phyloP scores from a whole-genome alignment of 805 yeast genomes.

The Yarrowia deformans region DNA sequence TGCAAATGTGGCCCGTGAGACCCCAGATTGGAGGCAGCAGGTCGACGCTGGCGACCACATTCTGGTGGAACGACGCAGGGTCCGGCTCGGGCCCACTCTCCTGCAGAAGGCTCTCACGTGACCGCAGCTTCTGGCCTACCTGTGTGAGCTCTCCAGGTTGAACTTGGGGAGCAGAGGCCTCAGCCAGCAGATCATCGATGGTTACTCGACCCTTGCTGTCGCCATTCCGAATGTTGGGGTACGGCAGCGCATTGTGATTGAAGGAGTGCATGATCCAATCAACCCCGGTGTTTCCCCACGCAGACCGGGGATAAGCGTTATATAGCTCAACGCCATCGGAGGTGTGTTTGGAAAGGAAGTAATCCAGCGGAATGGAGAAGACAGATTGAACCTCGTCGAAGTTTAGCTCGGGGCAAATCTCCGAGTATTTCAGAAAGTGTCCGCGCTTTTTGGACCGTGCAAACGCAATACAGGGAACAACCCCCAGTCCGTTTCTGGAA shows the following conservation, averaged over 20 bases:
- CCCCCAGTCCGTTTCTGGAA: conserved; percentile 76
- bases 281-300: conserved; percentile 26
- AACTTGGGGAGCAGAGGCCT: conserved; percentile 20
- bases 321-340: conserved; percentile 10
- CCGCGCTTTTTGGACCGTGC: conserved; percentile 25
- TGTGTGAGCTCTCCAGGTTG: conserved; percentile 24
- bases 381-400: conserved; percentile 42
- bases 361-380: conserved; percentile 37
- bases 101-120: not conserved
- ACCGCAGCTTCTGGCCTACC: not conserved
- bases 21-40: conserved; percentile 51
- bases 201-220: conserved; percentile 18
- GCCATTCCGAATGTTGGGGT: conserved; percentile 10
- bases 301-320: conserved; percentile 11
- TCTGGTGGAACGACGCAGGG: conserved; percentile 10
- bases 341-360: conserved; percentile 18
- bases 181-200: conserved; percentile 14
- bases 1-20: conserved; percentile 53
- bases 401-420: conserved; percentile 40
- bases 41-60: not conserved
- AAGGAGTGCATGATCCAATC: conserved; percentile 39
- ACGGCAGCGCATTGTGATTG: conserved; percentile 27
- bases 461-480: conserved; percentile 69
- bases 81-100: conserved; percentile 28
- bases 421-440: conserved; percentile 31